Evolutionary conservation across 139 green algal genomes (phyloP), one percentile per base, ranked within the genome.

Genomic region (Tetradesmus obliquus): DNA sequence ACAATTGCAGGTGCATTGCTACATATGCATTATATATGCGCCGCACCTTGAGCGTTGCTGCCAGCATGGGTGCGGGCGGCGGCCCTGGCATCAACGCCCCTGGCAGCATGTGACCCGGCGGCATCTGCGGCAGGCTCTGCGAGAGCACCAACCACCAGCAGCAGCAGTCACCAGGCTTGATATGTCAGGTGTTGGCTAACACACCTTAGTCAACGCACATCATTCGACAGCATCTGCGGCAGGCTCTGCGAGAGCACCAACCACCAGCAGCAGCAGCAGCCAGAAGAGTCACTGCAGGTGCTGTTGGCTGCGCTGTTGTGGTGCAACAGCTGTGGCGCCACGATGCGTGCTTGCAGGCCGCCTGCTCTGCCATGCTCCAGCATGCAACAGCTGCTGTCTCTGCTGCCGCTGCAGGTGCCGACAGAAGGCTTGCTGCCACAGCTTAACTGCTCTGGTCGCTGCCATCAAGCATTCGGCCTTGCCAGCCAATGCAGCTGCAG

Each of bases 41-140:
- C n/a, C 55, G 19, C 53, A 93, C 91, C 88, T 93, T 90, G 22
- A 93, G 90, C 8, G 90, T 76, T 22, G 88, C 82, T 24, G 88
- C 82, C 82, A 93, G 62, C 91, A 93, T 80, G 15, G 88, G 88
- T 1, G 91, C 66, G 8, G 91, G 83, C 17, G 45, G 58, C 8
- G 76, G 86, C 6, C 66, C 53, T 20, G 66, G 82, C 89, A 62
- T n/a, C 60, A 72, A n/a, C 80, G 51, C 45, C 1, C 80, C 80
- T 24, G 51, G 45, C 1, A n/a, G 74, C 74, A 82, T 22, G 13
- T 82, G 74, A n/a, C 74, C 74, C 53, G n/a, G 74, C n/a, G n/a
- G 55, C 55, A 89, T 3, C 85, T 89, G 85, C n/a, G 86, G 86
- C 69, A 84, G 24, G 13, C 45, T 60, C 69, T 82, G 53, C 86